phyloP scores from a whole-genome alignment of 768 basidiomycete species.

The Boletus barrowsii region DNA sequence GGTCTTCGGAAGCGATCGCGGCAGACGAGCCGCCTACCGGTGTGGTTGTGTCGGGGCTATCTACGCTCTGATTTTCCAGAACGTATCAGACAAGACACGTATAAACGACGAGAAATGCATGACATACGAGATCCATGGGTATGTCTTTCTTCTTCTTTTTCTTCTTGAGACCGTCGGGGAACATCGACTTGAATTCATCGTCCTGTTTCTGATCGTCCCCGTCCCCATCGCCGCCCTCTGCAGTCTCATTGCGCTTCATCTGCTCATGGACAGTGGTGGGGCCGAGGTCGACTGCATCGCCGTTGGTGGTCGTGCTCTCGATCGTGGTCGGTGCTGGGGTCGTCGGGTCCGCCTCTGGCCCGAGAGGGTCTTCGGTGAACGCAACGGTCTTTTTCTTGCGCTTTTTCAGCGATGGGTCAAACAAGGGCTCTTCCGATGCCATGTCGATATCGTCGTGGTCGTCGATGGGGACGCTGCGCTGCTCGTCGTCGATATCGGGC shows the following conservation, averaged over 20 bases:
- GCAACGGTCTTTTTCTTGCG: conserved; percentile 86
- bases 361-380: conserved; percentile 81
- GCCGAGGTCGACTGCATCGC: conserved; percentile 74
- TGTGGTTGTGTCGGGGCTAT: conserved; percentile 65
- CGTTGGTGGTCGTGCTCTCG: conserved; percentile 65
- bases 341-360: conserved; percentile 80
- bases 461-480: conserved; percentile 14
- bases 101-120: neutral
- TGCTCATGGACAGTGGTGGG: conserved; percentile 73
- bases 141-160: conserved; percentile 94
- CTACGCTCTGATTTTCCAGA: conserved; percentile 45
- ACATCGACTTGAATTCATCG: conserved; percentile 80
- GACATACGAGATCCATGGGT: conserved; percentile 72
- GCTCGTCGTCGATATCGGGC: conserved; percentile 8
- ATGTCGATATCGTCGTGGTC: conserved; percentile 30
- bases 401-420: conserved; percentile 83
- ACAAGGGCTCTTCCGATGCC: conserved; percentile 72
- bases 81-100: neutral
- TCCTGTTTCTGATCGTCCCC: conserved; percentile 53
- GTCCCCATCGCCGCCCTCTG: conserved; percentile 33
- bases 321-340: conserved; percentile 71
- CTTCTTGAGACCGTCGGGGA: conserved; percentile 80
- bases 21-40: conserved; percentile 42
- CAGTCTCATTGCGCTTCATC: conserved; percentile 52
- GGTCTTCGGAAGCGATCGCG: conserved; percentile 59